Evolutionary conservation across 1,139 yeast genomes (phyloP), one percentile per base, ranked within the genome.

Genomic region (Williopsis jadinii): DNA sequence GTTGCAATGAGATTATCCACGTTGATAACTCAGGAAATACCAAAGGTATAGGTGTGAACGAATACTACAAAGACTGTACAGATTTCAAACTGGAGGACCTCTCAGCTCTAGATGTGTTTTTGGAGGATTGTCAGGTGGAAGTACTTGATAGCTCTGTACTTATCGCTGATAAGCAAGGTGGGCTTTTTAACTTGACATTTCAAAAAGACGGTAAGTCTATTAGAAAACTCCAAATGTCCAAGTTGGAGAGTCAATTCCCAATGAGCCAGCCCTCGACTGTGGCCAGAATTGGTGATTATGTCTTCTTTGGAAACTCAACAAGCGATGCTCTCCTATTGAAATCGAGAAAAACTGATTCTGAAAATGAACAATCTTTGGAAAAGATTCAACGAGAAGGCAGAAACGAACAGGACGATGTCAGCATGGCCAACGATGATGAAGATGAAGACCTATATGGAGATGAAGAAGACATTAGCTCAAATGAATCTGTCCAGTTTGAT

Each of bases 11-110:
- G 51, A 54, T 90, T 12, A 65, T 87, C 13, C 94, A 86, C 58
- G 73, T 88, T 19, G 96, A 88, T 56, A 79, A 86, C 40, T 80
- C 94, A 2, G 97, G 97, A 9, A 75, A 83, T 26, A 61, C 73
- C 2, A 75, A 77, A 51, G 84, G 90, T 32, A 67, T 83, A 1
- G 80, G 84, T 1, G 77, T 83, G 6, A 86, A 85, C 56, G 65
- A 69, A 43, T 82, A 64, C 51, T 74, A 79, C 12, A 53, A 69
- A 2, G 64, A 68, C 28, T 68, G 70, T 34, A 75, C 90, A 0
- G 67, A 71, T 8, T 66, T 79, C 37, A 67, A 68, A 13, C 41
- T 73, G 46, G 63, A 64, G 28, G 87, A 84, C 54, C 77, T 75
- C 42, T 62, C 77, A 0, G 60, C 61, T 9, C 66, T 82, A 42